phyloP scores from a whole-genome alignment of 2,329 filamentous ascomycete species.

The Calonectria henricotiae region DNA sequence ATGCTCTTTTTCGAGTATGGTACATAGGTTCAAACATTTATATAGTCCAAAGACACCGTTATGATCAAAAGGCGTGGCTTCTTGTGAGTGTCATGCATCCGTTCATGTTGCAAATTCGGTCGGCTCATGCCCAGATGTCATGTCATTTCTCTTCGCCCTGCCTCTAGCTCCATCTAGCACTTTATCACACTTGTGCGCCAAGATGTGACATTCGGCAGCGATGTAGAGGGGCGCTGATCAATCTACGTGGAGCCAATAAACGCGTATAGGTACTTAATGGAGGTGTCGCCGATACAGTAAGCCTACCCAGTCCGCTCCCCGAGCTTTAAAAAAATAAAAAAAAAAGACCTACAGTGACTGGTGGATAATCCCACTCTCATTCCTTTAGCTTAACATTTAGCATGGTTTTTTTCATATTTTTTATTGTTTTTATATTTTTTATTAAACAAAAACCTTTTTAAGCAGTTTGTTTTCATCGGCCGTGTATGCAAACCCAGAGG shows the following conservation, averaged over 20 bases:
- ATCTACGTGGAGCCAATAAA: neutral
- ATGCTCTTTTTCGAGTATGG: neutral
- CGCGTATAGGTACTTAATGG: neutral
- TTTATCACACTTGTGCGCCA: neutral
- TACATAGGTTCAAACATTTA: constrained; percentile 12
- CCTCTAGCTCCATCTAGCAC: too few relatives aligned
- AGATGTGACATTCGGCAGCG: neutral
- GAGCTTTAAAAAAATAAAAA: neutral
- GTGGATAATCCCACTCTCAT: neutral
- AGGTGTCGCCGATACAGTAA: constrained; percentile 1
- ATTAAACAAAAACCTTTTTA: too few relatives aligned
- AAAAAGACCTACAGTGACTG: neutral
- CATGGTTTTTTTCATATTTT: neutral
- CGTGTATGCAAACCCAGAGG: neutral
- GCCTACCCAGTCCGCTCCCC: constrained; percentile 4
- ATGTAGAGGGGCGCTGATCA: neutral
- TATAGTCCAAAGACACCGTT: constrained; percentile 14
- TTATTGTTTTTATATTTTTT: too few relatives aligned
- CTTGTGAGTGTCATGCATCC: neutral
- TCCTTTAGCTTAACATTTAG: neutral
- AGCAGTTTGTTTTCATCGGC: neutral
- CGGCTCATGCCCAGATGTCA: neutral
- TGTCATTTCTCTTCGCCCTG: neutral
- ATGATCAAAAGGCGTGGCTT: neutral
- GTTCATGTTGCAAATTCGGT: neutral